Base-by-base conservation (phyloP, 2,329 filamentous ascomycete genomes). In the Purpureocillium lavendulum region DNA sequence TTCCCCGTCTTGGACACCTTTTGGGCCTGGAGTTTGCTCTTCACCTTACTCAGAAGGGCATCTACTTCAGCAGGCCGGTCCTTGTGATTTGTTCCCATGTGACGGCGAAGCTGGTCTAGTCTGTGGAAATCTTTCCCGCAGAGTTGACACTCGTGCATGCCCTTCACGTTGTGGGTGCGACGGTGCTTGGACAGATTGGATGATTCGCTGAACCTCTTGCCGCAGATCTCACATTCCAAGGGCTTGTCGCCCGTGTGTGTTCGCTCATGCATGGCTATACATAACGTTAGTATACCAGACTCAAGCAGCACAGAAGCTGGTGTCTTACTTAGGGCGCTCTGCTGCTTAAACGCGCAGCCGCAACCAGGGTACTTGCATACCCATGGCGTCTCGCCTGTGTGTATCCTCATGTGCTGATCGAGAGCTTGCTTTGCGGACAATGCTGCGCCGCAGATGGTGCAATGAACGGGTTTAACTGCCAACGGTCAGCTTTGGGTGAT, bases 391-490 rank as follows among this genome's bases (percentile, higher is more conserved):
- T 77, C 72, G 30, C 78, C 76, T 0, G 78, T 80, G 50, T 86
- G 82, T 2, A 75, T 82, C 14, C 79, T 71, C 53, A 75, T 67
- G 49, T 86, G 82, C 53, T 84, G 80, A 32, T 77, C 73, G 7
- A 84, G 67, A 1, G 82, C 77, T 54, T 84, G 80, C 48, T 79
- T 75, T 2, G 80, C 80, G 1, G 80, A 83, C 50, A 84, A 77
- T 3, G 64, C 63, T 41, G 74, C 63, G 9, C 67, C 63, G 49
- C 81, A 85, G 15, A 66, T 62, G 2, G 62, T 52, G 45, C 77
- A 82, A 33, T 65, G 61, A 40, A 73, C 77, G 7, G 76, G 73
- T 56, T 82, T 82, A 51, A 70, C 78, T 80, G 38, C 2, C 36
- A 24, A 30, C 13, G 36, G 36, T 48, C 14, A 40, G 42, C n/a